phyloP scores from a whole-genome alignment of 2,329 filamentous ascomycete species.

The Calonectria hongkongensis region DNA sequence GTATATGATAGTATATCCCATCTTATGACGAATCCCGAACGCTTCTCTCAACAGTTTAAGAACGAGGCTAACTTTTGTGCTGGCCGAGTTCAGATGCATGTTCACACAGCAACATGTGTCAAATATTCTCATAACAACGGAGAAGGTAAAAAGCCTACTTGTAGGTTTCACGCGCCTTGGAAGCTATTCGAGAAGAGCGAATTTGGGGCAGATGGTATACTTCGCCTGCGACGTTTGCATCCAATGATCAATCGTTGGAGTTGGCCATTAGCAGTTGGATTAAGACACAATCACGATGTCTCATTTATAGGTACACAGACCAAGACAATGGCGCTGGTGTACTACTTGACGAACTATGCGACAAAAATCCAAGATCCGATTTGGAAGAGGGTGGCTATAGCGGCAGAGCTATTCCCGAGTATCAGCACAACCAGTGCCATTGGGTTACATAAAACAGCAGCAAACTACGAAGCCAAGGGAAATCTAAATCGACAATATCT shows the following conservation, averaged over 20 bases:
- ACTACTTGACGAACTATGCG: no score
- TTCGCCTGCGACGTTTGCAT: constrained; percentile 16
- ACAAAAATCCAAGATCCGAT: no score
- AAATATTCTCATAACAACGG: constrained; percentile 29
- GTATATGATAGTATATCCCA: constrained; percentile 23
- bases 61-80: constrained; percentile 35
- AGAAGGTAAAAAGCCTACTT: constrained; percentile 7
- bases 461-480: no score
- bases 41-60: constrained; percentile 29
- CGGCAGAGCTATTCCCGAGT: no score
- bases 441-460: no score
- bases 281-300: constrained; percentile 32
- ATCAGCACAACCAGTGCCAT: no score
- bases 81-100: constrained; percentile 21
- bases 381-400: no score
- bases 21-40: not conserved
- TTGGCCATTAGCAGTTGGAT: not conserved
- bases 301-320: constrained; percentile 35
- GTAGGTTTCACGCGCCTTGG: constrained; percentile 27
- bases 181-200: constrained; percentile 21
- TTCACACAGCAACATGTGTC: constrained; percentile 25
- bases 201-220: constrained; percentile 23
- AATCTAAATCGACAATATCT: no score
- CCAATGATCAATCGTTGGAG: constrained; percentile 32
- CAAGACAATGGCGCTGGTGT: not conserved